Evolutionary conservation across 371 early-diverging fungal species (phyloP), one percentile per base, ranked within the genome.

Genomic region (Phascolomyces articulosus): DNA sequence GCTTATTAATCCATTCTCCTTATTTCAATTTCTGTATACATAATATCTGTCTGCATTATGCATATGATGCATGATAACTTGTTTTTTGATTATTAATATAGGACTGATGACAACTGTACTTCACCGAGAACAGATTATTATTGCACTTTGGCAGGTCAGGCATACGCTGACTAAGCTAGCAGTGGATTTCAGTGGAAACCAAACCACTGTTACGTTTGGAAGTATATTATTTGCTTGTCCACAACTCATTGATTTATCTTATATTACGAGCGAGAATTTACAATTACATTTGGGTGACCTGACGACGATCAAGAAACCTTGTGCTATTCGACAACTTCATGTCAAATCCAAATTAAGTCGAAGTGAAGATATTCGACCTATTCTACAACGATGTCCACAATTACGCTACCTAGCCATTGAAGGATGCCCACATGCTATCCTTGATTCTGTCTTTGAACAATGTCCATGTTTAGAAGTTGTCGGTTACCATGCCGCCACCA

Each of bases 181-280:
- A 7, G 51, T 51, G 24, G 51, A 51, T 24, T 51, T 51, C 51
- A 51, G 51, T n/a, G 51, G 51, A 51, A 51, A 51, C 51, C 51
- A 51, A 51, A 51, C 51, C 4, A 51, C 51, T 9, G 26, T 24
- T 6, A 51, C 51, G 7, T 51, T 51, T 51, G 26, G 51, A 7
- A 24, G 51, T 15, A 24, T 51, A 10, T 24, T 51, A 10, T 51
- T 51, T 24, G 51, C 51, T 4, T 51, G 51, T 4, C 51, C 51
- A 10, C 51, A 51, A 23, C 51, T 51, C 1, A 51, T 51, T 23
- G 51, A 51, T 23, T n/a, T 51, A 7, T 51, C 51, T 13, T 51
- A 51, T 23, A 51, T 24, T n/a, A 51, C 51, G 2, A 51, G 51
- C 23, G 51, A 51, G 23, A 51, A 15, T 23, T n/a, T 51, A 13